Base-by-base conservation (phyloP, 805 yeast species). In the Yamadazyma sp. region DNA sequence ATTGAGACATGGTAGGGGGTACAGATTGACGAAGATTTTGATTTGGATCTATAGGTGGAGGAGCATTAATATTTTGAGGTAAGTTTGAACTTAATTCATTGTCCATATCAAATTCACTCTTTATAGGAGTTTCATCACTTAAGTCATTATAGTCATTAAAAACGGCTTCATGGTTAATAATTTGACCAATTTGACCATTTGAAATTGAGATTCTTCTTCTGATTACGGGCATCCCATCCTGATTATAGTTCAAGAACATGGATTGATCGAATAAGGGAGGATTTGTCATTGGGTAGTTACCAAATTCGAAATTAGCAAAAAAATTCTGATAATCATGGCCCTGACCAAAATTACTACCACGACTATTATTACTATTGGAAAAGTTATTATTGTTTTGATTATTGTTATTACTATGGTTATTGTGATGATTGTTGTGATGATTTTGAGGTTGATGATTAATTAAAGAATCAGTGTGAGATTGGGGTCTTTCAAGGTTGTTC, bases 161-260 rank as follows among this genome's bases (percentile, higher is more conserved):
- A 17, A 55, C 52, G 2, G 69, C 69, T 41, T 65, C 72, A 45
- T 68, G 72, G 46, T 56, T 65, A 28, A 76, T 71, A 23, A 84
- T 73, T 51, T 84, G 94, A 31, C 88, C 85, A 45, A 84, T 84
- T 52, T 84, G 94, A 50, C 94, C 94, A 58, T 84, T 84, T 8
- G 91, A 82, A 34, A 84, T 84, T 28, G 93, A 83, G 2, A 84
- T 79, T 52, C 94, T 71, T 53, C 93, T 67, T 52, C 82, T 65
- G 30, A 72, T 50, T 14, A 65, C 53, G 5, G 50, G 48, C 1
- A 58, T 56, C n/a, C 62, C 62, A 24, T 51, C 64, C 25, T 56
- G 45, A 16, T 45, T 33, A 38, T 50, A 55, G 14, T 67, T 65
- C 18, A 64, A 39, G 45, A 57, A 50, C 60, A 64, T 62, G 18